Evolutionary conservation across 148 eudicot species (phyloP).

Genomic region (Hydrangea macrophylla): DNA sequence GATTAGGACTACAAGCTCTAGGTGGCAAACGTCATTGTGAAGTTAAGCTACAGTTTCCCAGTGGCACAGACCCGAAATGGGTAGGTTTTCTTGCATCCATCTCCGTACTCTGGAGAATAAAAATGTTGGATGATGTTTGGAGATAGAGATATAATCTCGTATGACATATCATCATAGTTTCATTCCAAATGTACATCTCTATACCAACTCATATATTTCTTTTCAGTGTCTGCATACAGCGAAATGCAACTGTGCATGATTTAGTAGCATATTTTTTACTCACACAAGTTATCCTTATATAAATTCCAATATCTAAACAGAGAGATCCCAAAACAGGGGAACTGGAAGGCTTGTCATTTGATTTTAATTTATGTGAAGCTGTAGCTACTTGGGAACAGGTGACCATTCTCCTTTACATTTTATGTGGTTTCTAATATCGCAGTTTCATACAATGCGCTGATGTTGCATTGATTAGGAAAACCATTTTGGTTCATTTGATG

Average conservation of each 20-base stretch:
- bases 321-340: constrained; percentile 86
- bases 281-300: constrained; percentile 6
- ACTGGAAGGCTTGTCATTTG: constrained; percentile 74
- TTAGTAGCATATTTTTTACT: neutral
- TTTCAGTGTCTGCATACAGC: neutral
- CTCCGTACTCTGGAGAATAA: neutral
- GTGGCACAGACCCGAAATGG: constrained; percentile 81
- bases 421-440: neutral
- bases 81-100: constrained; percentile 32
- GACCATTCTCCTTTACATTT: constrained; percentile 16
- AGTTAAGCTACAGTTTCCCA: constrained; percentile 69
- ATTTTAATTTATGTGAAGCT: constrained; percentile 88
- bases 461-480: neutral
- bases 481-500: neutral
- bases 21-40: constrained; percentile 54
- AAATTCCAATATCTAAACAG: constrained; percentile 41
- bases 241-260: neutral
- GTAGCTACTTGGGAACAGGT: constrained; percentile 99
- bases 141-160: neutral
- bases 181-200: neutral
- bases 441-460: neutral
- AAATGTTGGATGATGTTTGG: neutral
- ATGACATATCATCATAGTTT: neutral
- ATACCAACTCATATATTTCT: no score
- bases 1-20: constrained; percentile 72